These are phyloP conservation scores for Cyberlindnera euphorbiae DNA, from an alignment of 805 yeast genomes.

Conservation along the genomic window DNA sequence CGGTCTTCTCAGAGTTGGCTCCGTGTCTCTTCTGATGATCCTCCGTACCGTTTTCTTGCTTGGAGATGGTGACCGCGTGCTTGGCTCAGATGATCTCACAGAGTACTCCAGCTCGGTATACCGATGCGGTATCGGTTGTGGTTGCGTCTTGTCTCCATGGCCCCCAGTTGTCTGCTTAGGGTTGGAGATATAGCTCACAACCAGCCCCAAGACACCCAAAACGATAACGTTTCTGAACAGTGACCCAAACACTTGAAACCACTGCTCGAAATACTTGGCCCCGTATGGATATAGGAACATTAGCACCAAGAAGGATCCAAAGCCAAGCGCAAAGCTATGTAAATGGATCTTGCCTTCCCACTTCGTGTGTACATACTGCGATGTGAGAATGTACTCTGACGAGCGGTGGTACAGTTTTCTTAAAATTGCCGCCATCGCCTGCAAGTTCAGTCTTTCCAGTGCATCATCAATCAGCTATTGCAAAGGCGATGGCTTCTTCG, in stretches of 20 bases:
- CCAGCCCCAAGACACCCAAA: slow-evolving; percentile 17
- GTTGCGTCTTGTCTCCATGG: slow-evolving; percentile 3
- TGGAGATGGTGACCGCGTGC: slow-evolving; percentile 9
- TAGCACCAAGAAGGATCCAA: slow-evolving; percentile 13
- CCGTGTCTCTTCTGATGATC: slow-evolving; percentile 8
- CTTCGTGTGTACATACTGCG: slow-evolving; percentile 20
- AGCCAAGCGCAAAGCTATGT: slow-evolving; percentile 24
- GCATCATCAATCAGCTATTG: slow-evolving; percentile 7
- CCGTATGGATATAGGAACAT: slow-evolving; percentile 23
- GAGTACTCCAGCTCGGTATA: slow-evolving; percentile 21
- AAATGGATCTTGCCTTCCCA: slow-evolving; percentile 25
- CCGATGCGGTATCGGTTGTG: too few relatives aligned
- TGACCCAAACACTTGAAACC: slow-evolving; percentile 19
- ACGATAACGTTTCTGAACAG: slow-evolving; percentile 17
- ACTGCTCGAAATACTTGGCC: slow-evolving; percentile 19
- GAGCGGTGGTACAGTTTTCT: not conserved
- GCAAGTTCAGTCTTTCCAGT: slow-evolving; percentile 15
- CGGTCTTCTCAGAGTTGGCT: slow-evolving; percentile 4
- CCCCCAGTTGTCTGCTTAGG: not conserved
- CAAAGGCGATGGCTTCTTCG: not conserved
- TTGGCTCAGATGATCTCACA: slow-evolving; percentile 12
- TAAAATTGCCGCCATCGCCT: not conserved
- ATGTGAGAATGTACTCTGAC: slow-evolving; percentile 8
- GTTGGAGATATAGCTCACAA: slow-evolving; percentile 16
- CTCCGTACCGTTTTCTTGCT: slow-evolving; percentile 3